Evolutionary conservation across 2,329 filamentous ascomycete species (phyloP), one percentile per base, ranked within the genome.

Genomic region (Rhynchosporium secalis): DNA sequence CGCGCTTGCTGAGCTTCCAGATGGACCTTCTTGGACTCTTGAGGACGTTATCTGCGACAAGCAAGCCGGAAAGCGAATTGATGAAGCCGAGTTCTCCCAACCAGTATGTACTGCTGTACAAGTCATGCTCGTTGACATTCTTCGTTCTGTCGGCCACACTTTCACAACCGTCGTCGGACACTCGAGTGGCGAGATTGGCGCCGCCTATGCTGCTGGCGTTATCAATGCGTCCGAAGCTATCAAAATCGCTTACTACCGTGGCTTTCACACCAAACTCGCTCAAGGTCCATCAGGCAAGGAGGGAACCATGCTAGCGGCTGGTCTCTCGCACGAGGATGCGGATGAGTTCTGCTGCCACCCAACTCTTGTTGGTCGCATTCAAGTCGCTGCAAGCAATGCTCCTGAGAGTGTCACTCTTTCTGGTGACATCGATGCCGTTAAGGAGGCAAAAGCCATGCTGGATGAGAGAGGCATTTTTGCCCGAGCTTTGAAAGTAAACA

Each of bases 281-380:
- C 51, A 61, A 40, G 55, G 54, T 48, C 57, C 33, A 56, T 62
- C 40, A 51, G 36, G 49, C 4, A 72, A 9, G 13, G 43, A 62
- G 38, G 40, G 83, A 82, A 0, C 73, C 1, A 85, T 85, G 82
- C 67, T 84, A 54, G 81, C 80, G 0, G 80, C 76, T 0, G 79
- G 77, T 0, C 74, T 75, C 12, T 61, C 65, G 2, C 56, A 62
- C 9, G 61, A 64, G 12, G 63, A 66, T 31, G 62, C 62, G 20
- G 20, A 56, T 8, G 65, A 61, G 8, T 63, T 68, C 28, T 65
- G 58, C 55, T 48, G 48, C 12, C 62, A 56, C 10, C 52, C 52
- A 15, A 43, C 47, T 5, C 64, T 68, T 40, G n/a, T 49, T 28
- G 68, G 68, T 3, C 62, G 66, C 3, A 55, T 71, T 8, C 29